Conservation (phyloP, 2,329 filamentous ascomycete species). For the Colletotrichum lini region DNA sequence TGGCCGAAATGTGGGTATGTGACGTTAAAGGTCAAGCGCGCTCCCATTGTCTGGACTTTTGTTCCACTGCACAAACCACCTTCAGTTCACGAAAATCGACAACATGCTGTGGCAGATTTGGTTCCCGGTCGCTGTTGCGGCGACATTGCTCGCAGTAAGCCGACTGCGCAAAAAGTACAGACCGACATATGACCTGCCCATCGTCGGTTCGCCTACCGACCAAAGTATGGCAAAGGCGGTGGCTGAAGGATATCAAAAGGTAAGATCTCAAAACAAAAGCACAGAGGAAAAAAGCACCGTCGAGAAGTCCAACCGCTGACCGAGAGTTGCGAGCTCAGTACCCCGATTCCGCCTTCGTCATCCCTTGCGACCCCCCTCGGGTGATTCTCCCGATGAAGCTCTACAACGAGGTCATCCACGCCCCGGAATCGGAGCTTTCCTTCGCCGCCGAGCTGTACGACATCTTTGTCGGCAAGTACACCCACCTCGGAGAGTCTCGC, state of each 20-base stretch:
- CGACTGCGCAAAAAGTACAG: conserved; percentile 23
- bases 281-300: accelerated
- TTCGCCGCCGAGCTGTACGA: conserved; percentile 39
- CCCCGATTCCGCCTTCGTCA: conserved; percentile 32
- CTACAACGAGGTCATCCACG: conserved; percentile 35
- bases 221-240: conserved; percentile 21
- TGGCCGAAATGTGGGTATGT: too few species aligned
- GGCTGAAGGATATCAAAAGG: conserved; percentile 23
- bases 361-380: conserved; percentile 28
- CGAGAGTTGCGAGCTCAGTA: neutral
- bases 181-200: conserved; percentile 21
- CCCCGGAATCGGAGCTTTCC: conserved; percentile 26
- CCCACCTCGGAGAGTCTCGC: conserved; percentile 35
- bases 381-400: conserved; percentile 37
- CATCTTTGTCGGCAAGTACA: conserved; percentile 41
- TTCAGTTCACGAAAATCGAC: neutral
- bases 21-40: too few species aligned
- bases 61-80: neutral
- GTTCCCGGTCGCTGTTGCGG: neutral
- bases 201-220: conserved; percentile 22
- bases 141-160: neutral
- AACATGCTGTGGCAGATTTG: conserved; percentile 33
- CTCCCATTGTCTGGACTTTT: neutral
- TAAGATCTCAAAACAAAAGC: neutral
- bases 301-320: neutral